Evolutionary conservation across 495 filamentous ascomycete species (phyloP), one percentile per base, ranked within the genome.

Genomic region (Hyaloscypha variabilis): DNA sequence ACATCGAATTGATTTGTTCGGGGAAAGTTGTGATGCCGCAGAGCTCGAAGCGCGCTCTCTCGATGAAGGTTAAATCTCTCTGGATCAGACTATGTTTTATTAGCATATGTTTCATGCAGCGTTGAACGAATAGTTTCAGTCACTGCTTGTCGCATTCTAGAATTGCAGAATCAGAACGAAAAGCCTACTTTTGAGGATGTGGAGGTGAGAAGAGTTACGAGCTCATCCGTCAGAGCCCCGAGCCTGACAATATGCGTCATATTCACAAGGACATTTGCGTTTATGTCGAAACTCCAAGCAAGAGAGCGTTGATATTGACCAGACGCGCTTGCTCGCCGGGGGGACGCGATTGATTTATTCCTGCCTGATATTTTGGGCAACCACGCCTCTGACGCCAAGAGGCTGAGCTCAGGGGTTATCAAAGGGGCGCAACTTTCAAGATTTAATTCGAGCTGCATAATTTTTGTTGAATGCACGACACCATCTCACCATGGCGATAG

Each of bases 1-100:
- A 97, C 87, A 31, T 92, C 91, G 73, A 97, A 99, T 70, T 96
- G 94, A 77, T 97, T 95, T 0, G 88, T 92, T 36, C 93, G 87
- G 24, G 79, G 80, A 78, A 90, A 89, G 39, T 78, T 82, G 59
- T 89, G 81, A 39, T 87, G 76, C 60, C 82, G 81, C 42, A 94
- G 74, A 46, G 74, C 81, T 17, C 80, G 82, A 36, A 86, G 72
- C 1, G 82, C 77, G n/a, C 81, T 79, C 21, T 89, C 78, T 65
- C 74, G 74, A 30, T 77, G 75, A 6, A 74, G 69, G 67, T 82
- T 78, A 77, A 85, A 87, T 68, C 74, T 78, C 58, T 67, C 62
- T 1, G 70, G 74, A 73, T 83, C 74, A 28, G 72, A 74, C 79
- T 81, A 60, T 24, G 8, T 29, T 57, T 57, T 57, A 57, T 57